A percentile compares a stretch with the other conserved stretches of the same genome.
Conservation (phyloP, 129 eudicot species). For the Gnaphalium uliginosum region DNA sequence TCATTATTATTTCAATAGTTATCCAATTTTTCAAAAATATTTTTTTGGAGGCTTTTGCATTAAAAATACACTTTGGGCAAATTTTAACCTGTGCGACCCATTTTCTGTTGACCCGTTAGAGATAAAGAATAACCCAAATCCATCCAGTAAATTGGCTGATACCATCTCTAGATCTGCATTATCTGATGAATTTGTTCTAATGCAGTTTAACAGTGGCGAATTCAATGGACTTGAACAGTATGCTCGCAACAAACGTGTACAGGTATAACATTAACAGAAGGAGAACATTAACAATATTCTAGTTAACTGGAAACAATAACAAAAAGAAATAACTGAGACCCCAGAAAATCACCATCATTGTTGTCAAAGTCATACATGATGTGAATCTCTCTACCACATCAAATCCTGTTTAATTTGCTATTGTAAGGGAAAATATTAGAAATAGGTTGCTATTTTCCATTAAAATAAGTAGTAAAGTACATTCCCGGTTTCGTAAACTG, state of each 20-base stretch:
- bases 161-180: neutral
- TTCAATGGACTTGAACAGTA: conserved; percentile 73
- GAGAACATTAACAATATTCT: neutral
- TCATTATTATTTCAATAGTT: neutral
- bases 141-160: neutral
- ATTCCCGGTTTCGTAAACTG: neutral
- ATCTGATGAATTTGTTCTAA: conserved; percentile 18
- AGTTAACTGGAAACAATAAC: neutral
- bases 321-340: too few species aligned
- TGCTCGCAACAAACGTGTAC: conserved; percentile 85
- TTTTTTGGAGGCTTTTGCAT: neutral
- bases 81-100: neutral
- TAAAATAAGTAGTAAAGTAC: neutral
- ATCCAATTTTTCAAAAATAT: neutral
- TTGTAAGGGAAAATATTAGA: neutral
- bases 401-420: neutral
- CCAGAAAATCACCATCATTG: too few species aligned
- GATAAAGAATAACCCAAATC: neutral
- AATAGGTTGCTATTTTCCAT: neutral
- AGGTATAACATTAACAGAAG: conserved; percentile 45
- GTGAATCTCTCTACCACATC: neutral
- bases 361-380: too few species aligned
- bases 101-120: neutral
- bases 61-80: neutral
- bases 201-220: conserved; percentile 55